Percentiles rank a stretch among this genome's conserved stretches.
phyloP scores from a whole-genome alignment of 2,329 filamentous ascomycete genomes.

The Botryotinia calthae region DNA sequence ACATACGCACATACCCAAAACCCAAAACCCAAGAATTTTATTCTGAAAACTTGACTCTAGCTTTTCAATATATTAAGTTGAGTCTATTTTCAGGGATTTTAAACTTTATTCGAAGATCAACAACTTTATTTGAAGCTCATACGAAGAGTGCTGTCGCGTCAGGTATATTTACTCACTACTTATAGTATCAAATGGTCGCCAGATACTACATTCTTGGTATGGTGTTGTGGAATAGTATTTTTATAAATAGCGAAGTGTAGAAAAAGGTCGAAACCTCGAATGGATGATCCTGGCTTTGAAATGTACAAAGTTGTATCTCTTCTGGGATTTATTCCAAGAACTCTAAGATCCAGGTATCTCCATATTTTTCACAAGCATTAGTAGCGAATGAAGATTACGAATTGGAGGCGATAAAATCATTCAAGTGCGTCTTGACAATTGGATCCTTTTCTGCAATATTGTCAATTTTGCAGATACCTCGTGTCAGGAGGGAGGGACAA shows the following conservation, averaged over 20 bases:
- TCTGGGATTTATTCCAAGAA: neutral
- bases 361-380: too few species aligned
- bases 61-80: neutral
- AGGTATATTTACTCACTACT: neutral
- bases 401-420: neutral
- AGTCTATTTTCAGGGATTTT: neutral
- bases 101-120: constrained; percentile 10
- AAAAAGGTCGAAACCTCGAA: neutral
- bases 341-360: neutral
- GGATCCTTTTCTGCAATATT: neutral
- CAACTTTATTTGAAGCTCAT: constrained; percentile 3
- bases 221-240: neutral
- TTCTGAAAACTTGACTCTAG: neutral
- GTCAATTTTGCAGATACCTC: neutral
- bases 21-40: neutral
- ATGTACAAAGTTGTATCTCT: neutral
- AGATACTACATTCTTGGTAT: neutral
- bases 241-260: neutral
- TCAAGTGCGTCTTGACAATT: neutral
- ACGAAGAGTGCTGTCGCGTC: neutral
- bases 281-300: neutral
- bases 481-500: neutral
- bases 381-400: neutral
- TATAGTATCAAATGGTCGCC: neutral
- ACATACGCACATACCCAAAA: too few species aligned